phyloP scores from a whole-genome alignment of 345 rosid species.

The Brassica cretica region DNA sequence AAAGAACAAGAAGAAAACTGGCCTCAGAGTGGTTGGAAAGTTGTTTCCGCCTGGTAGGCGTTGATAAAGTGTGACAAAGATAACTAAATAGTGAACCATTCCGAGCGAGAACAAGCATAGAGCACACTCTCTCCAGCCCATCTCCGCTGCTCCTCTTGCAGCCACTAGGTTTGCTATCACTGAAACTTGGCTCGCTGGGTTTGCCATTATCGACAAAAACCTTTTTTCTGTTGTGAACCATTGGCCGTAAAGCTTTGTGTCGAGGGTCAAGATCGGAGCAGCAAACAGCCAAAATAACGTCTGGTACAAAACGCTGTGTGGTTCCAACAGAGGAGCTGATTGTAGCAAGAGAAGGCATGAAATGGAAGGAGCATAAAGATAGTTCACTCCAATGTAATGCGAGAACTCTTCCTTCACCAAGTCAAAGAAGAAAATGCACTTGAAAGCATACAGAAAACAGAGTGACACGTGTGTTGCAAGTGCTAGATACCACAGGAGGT shows the following conservation, averaged over 20 bases:
- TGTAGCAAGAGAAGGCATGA: conserved; percentile 71
- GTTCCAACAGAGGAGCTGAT: conserved; percentile 44
- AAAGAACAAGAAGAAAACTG: conserved; percentile 68
- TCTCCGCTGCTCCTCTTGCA: conserved; percentile 55
- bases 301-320: conserved; percentile 10
- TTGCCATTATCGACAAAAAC: conserved; percentile 56
- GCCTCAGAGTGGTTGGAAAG: conserved; percentile 49
- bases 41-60: conserved; percentile 47
- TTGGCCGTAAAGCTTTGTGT: conserved; percentile 70
- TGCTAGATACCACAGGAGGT: conserved; percentile 51
- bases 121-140: conserved; percentile 64
- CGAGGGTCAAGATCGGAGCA: conserved; percentile 53
- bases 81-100: conserved; percentile 62
- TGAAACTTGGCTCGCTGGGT: conserved; percentile 65
- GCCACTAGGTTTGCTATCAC: conserved; percentile 66
- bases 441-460: conserved; percentile 41
- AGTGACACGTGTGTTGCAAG: conserved; percentile 41
- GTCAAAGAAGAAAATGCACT: conserved; percentile 44
- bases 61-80: conserved; percentile 74
- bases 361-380: conserved; percentile 66
- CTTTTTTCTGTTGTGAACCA: conserved; percentile 73
- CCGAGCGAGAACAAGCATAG: conserved; percentile 66
- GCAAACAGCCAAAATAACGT: conserved; percentile 48
- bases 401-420: conserved; percentile 54
- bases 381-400: conserved; percentile 62